Conservation (phyloP, 2,329 filamentous ascomycete genomes). For the Waltergamsia citrina region DNA sequence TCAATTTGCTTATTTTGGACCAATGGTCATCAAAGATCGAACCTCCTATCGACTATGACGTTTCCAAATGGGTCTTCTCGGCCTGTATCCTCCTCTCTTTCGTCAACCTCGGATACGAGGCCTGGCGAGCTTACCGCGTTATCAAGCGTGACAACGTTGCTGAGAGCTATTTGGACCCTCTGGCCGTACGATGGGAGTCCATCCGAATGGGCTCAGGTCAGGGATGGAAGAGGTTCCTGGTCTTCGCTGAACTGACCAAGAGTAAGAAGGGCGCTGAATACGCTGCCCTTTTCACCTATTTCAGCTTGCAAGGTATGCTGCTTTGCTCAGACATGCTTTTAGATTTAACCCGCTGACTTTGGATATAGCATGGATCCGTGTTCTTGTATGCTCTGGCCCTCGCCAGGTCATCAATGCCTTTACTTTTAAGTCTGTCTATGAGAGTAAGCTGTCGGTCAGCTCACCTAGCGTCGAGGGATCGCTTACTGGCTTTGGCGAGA, state of each 20-base stretch:
- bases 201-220: conserved; percentile 64
- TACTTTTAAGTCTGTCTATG: conserved; percentile 78
- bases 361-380: conserved; percentile 67
- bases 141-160: conserved; percentile 81
- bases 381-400: conserved; percentile 84
- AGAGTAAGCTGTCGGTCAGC: conserved; percentile 56
- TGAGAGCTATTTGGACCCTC: conserved; percentile 80
- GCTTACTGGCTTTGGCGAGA: conserved; percentile 71
- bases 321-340: not conserved
- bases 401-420: conserved; percentile 86
- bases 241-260: conserved; percentile 85
- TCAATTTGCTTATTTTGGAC: conserved; percentile 84
- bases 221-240: conserved; percentile 84
- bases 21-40: conserved; percentile 79
- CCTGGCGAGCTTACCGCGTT: conserved; percentile 68
- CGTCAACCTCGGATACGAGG: conserved; percentile 71
- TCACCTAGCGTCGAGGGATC: conserved; percentile 46
- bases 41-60: conserved; percentile 64
- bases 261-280: conserved; percentile 88
- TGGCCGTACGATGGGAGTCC: conserved; percentile 79
- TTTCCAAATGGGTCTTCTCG: conserved; percentile 93
- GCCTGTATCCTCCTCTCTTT: conserved; percentile 88
- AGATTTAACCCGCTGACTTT: conserved; percentile 6
- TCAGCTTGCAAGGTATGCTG: conserved; percentile 54
- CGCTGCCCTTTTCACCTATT: conserved; percentile 84